These are phyloP conservation scores for Cordyceps fumosorosea DNA, from an alignment of 2,329 filamentous ascomycete genomes.

Conservation along the genomic window DNA sequence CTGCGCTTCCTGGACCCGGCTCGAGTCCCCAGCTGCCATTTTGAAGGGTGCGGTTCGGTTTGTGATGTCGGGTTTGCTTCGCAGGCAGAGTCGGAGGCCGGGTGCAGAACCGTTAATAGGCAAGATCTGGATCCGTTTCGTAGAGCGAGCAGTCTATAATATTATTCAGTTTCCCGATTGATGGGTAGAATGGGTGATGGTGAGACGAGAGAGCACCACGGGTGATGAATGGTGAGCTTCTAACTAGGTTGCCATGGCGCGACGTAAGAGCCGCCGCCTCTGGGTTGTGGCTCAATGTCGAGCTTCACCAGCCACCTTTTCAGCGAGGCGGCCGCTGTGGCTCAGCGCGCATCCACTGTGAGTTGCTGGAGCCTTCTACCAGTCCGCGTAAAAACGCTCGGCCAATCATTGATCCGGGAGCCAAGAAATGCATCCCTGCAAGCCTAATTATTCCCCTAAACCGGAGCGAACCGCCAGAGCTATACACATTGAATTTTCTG, in stretches of 20 bases:
- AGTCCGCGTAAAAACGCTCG: not conserved
- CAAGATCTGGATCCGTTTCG: not conserved
- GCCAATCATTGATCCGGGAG: conserved; percentile 14
- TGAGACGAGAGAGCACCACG: not conserved
- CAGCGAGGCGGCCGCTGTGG: not conserved
- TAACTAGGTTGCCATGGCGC: conserved; percentile 30
- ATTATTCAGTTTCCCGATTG: not conserved
- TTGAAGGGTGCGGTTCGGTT: conserved; percentile 9
- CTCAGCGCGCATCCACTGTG: not conserved
- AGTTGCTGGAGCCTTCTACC: conserved; percentile 11
- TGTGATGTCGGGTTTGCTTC: not conserved
- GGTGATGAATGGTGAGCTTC: conserved; percentile 15
- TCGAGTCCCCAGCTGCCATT: conserved; percentile 54
- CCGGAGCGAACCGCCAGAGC: conserved; percentile 13
- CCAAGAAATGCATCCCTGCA: conserved; percentile 3
- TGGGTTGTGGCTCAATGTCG: not conserved
- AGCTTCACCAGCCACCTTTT: conserved; percentile 6
- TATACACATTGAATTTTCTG: conserved; percentile 11
- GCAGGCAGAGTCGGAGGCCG: not conserved
- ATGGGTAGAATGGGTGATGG: conserved; percentile 7
- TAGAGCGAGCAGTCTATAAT: not conserved
- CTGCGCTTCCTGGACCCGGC: conserved; percentile 80
- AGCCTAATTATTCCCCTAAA: conserved; percentile 11
- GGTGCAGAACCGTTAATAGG: not conserved
- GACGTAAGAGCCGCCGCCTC: conserved; percentile 22